Evolutionary conservation across 257 asterid genomes (phyloP), one percentile per base, ranked within the genome.

Genomic region (Penstemon newberryi): DNA sequence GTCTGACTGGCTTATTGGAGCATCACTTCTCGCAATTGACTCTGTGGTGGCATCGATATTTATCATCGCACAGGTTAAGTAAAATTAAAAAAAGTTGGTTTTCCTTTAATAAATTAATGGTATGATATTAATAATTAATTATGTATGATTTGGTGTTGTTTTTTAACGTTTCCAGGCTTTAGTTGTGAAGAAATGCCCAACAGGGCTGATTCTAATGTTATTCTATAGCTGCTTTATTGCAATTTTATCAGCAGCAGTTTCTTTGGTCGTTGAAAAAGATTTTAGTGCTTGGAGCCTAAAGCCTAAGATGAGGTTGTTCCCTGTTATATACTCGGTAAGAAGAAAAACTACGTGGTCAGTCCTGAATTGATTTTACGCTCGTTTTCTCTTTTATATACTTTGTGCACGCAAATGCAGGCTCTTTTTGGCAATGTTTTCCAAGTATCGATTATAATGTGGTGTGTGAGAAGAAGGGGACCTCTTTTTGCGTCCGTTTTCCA

Each of bases 401-500:
- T 42, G 7, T 60, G 42, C 6, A 19, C 5, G 52, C 42, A 3
- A 51, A 61, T 65, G 67, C 75, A 89, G 94, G 91, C 79, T 25
- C 41, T 80, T 0, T 89, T 86, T 70, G 96, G 94, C 46, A 82
- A 75, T 75, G 85, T 73, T 2, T 89, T 89, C 61, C 94, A 84
- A 85, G 77, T 84, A 6, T 54, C 85, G 4, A 73, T 89, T 3
- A 13, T 55, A 11, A 65, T 86, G 71, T 86, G 96, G 96, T 89
- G 94, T 61, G 69, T 86, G 63, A 78, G 79, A 50, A 83, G 77
- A 69, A 81, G 43, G 69, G 94, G 96, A 0, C 96, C 96, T 64
- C 69, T 89, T 47, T 89, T 89, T 77, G 87, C 60, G 2, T 83
- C 91, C 41, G 46, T 87, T 65, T 89, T 89, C 73, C 89, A 86